A percentile compares a stretch with the other conserved stretches of the same genome.
phyloP scores from a whole-genome alignment of 306 rosid species.

The Cercis canadensis region DNA sequence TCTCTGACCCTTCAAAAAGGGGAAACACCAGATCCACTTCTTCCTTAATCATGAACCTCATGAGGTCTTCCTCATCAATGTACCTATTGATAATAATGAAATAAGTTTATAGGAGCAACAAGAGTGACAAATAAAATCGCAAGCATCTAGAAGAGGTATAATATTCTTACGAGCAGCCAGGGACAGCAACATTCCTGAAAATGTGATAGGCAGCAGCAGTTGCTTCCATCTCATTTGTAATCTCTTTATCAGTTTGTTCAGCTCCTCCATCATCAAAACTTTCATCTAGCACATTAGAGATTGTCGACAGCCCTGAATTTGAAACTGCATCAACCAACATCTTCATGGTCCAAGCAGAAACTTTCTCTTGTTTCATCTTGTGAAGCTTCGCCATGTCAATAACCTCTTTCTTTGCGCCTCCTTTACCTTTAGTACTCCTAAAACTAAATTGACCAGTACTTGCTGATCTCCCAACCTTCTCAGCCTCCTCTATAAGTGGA shows the following conservation, averaged over 20 bases:
- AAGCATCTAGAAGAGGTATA: constrained; percentile 12
- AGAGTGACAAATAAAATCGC: background rate
- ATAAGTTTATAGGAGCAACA: constrained; percentile 10
- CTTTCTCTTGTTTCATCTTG: constrained; percentile 82
- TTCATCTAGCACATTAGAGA: constrained; percentile 68
- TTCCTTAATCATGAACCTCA: constrained; percentile 83
- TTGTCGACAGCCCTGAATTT: constrained; percentile 80
- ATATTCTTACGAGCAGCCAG: constrained; percentile 67
- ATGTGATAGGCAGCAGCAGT: constrained; percentile 74
- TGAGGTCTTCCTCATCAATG: constrained; percentile 75
- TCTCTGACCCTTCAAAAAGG: constrained; percentile 57
- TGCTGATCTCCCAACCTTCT: constrained; percentile 50
- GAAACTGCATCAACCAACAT: constrained; percentile 79
- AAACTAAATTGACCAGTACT: constrained; percentile 73
- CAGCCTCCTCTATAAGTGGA: constrained; percentile 71
- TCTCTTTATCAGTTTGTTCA: constrained; percentile 68
- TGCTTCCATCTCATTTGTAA: constrained; percentile 95
- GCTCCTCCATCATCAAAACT: constrained; percentile 49
- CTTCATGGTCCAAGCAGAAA: constrained; percentile 98
- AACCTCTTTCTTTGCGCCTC: constrained; percentile 52
- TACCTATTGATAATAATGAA: constrained; percentile 51
- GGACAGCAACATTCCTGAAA: constrained; percentile 74
- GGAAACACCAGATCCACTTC: constrained; percentile 76
- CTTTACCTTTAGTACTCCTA: constrained; percentile 57
- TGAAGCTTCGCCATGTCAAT: constrained; percentile 80